Conservation (phyloP, 2,329 filamentous ascomycete genomes). For the Didymella pomorum region DNA sequence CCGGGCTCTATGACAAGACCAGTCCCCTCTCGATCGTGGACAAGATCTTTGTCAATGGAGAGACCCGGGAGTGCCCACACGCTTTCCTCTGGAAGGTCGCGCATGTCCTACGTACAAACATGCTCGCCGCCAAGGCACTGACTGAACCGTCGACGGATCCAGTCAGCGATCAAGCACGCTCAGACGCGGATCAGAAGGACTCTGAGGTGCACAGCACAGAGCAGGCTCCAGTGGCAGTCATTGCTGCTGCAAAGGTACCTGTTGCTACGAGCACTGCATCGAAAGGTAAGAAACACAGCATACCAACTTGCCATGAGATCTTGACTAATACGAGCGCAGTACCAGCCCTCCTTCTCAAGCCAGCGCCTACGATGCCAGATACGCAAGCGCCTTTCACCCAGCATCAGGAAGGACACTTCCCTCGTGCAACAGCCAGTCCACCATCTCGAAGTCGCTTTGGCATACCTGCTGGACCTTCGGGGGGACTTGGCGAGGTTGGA, state of each 20-base stretch:
- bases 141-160: not conserved
- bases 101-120: conserved; percentile 34
- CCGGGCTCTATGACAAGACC: conserved; percentile 26
- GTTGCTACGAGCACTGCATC: not conserved
- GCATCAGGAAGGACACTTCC: not conserved
- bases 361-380: not conserved
- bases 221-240: not conserved
- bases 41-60: conserved; percentile 40
- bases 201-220: not conserved
- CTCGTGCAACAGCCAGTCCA: conserved; percentile 1
- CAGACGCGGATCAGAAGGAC: not conserved
- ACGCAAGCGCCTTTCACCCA: not conserved
- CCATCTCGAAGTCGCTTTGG: conserved; percentile 3
- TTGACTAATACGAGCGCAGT: conserved; percentile 25
- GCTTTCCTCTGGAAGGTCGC: conserved; percentile 43
- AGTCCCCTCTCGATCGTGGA: conserved; percentile 36
- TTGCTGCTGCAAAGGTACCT: not conserved
- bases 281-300: conserved; percentile 23
- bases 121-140: conserved; percentile 17
- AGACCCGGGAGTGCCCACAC: conserved; percentile 33
- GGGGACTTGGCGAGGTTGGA: conserved; percentile 3
- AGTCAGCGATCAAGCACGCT: not conserved
- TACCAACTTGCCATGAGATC: not conserved
- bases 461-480: not conserved
- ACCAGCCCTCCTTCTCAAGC: conserved; percentile 2